phyloP scores from a whole-genome alignment of 2,329 filamentous ascomycete species.

The Cytospora piceicola region DNA sequence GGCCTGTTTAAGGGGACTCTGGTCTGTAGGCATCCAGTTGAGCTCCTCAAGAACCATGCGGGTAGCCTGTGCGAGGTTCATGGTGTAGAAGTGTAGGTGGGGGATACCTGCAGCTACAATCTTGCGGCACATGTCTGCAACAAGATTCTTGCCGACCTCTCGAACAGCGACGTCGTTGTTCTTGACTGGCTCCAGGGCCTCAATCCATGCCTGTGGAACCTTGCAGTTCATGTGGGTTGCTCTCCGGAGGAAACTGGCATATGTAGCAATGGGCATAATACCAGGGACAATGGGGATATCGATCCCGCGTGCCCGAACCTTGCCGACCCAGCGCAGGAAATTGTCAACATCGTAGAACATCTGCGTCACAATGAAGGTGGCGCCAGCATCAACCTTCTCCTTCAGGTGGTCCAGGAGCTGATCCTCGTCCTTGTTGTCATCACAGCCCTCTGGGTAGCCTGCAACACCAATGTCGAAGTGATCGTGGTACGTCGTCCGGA shows the following conservation, averaged over 20 bases:
- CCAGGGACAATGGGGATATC: constrained; percentile 72
- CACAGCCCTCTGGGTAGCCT: constrained; percentile 92
- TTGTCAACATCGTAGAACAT: constrained; percentile 99
- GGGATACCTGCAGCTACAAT: constrained; percentile 81
- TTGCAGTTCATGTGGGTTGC: constrained; percentile 89
- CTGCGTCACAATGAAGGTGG: constrained; percentile 93
- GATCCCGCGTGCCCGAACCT: constrained; percentile 84
- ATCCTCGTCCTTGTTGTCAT: constrained; percentile 89
- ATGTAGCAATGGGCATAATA: constrained; percentile 95
- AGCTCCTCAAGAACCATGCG: constrained; percentile 93
- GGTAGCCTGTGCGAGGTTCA: constrained; percentile 96
- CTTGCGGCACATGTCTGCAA: constrained; percentile 88
- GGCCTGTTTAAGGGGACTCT: constrained; percentile 82
- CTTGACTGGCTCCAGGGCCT: constrained; percentile 87
- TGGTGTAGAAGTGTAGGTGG: constrained; percentile 97
- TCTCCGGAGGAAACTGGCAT: constrained; percentile 87
- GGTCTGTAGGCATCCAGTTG: constrained; percentile 74
- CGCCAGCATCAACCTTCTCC: constrained; percentile 94
- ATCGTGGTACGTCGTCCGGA: constrained; percentile 76
- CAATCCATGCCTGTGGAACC: constrained; percentile 80
- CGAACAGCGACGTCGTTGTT: constrained; percentile 94
- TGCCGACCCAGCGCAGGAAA: constrained; percentile 88
- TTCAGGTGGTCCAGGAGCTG: constrained; percentile 88
- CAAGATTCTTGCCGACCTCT: constrained; percentile 83
- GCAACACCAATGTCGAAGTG: constrained; percentile 98